These are phyloP conservation scores for Monosporascus ibericus DNA, from an alignment of 2,329 filamentous ascomycete species.

Conservation along the genomic window DNA sequence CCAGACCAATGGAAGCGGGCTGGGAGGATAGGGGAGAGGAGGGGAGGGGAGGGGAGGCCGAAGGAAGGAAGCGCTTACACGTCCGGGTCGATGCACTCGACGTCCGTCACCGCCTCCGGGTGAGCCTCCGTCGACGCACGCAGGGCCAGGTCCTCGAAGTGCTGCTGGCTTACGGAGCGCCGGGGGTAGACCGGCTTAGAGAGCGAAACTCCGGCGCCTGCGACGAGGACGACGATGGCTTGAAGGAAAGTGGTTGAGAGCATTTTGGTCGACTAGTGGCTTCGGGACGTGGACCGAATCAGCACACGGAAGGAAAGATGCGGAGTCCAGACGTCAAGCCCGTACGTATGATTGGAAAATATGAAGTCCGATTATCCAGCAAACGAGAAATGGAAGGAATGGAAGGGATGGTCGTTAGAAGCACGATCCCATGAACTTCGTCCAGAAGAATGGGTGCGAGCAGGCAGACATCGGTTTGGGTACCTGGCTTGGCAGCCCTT, in stretches of 20 bases:
- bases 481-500: background rate
- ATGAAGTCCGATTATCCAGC: background rate
- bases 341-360: conserved; percentile 2
- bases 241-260: conserved; percentile 25
- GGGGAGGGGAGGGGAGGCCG: background rate
- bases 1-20: background rate
- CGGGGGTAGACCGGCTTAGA: conserved; percentile 30
- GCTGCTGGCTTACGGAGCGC: conserved; percentile 33
- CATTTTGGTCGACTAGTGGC: conserved; percentile 21
- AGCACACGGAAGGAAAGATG: background rate
- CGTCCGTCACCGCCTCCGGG: conserved; percentile 33
- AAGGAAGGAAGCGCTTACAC: conserved; percentile 25
- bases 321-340: background rate
- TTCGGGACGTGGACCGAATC: background rate
- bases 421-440: background rate
- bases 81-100: conserved; percentile 34
- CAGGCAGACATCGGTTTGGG: background rate
- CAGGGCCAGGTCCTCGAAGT: conserved; percentile 38
- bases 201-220: conserved; percentile 24
- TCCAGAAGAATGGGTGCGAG: background rate
- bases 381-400: background rate
- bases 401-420: background rate
- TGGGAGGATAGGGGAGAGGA: background rate
- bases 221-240: conserved; percentile 22
- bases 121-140: conserved; percentile 33